Evolutionary conservation across 1,284 basidiomycete species (phyloP), one percentile per base, ranked within the genome.

Genomic region (Caloboletus firmus): DNA sequence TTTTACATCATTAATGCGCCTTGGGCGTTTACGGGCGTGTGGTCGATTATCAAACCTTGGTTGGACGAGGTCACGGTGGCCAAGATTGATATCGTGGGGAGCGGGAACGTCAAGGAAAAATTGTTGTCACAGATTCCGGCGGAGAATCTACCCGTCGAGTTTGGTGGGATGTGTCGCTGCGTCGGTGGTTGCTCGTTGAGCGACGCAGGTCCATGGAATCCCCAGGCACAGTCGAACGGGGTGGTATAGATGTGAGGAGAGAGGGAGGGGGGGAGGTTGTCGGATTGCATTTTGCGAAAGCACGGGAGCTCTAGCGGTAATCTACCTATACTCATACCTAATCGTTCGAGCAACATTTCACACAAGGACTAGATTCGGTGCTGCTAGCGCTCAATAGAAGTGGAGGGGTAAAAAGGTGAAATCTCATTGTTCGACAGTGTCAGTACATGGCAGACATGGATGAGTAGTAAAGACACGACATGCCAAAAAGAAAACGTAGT

Each of bases 1-100:
- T 96, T 97, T 80, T 98, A 85, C 79, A 95, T 98, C 79, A 89
- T 95, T 79, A 94, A 95, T 68, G 88, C 93, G 0, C 95, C 96
- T 2, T 98, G 89, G 85, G 83, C 88, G 53, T 98, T 98, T 79
- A 83, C 84, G 49, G 84, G 89, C 41, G 89, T 97, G 39, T 99
- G 96, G 96, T 58, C 77, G 30, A 76, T 95, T 63, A 84, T 98
- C 77, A 97, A 95, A 78, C 86, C 84, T 9, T 98, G 93, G 93
- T 79, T 99, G 63, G 96, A 98, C 76, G 88, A 90, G 63, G 95
- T 95, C 35, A 98, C 95, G 22, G 93, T 94, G 46, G 80, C 83
- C 61, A 98, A 98, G 83, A 95, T 97, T 70, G 82, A 87, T 63
- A 94, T 98, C 67, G 71, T 95, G 47, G 84, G 89, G 34, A 74